Evolutionary conservation across 495 filamentous ascomycete genomes (phyloP).

Genomic region (Immersiella caudata): DNA sequence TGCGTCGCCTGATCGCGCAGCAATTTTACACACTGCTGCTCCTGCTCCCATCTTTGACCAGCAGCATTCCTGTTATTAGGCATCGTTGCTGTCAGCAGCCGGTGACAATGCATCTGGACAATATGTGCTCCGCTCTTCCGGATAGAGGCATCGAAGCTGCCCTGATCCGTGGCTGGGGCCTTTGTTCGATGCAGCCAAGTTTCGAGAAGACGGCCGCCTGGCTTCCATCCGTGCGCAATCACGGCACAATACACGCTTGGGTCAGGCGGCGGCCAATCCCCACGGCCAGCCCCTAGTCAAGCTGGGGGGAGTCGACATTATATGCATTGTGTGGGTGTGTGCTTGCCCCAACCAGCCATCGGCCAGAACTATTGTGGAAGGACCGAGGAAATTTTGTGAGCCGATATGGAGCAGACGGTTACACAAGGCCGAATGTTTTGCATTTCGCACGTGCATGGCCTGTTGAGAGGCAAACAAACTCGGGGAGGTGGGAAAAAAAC

Average conservation of each 20-base stretch:
- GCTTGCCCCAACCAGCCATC: background rate
- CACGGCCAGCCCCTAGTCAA: constrained; percentile 5
- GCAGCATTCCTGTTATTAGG: background rate
- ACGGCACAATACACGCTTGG: background rate
- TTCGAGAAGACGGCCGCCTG: constrained; percentile 31
- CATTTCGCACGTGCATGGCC: constrained; percentile 7
- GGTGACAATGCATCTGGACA: background rate
- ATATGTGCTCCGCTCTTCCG: constrained; percentile 11
- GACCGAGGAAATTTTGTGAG: background rate
- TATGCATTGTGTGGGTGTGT: constrained; percentile 6
- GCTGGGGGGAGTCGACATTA: constrained; percentile 10
- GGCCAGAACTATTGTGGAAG: background rate
- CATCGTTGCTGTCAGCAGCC: background rate
- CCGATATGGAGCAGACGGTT: background rate
- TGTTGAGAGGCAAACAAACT: constrained; percentile 8
- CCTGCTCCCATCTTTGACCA: background rate
- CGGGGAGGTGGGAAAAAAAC: constrained; percentile 2
- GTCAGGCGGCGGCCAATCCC: constrained; percentile 4
- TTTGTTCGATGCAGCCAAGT: constrained; percentile 14
- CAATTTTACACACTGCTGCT: too few relatives aligned
- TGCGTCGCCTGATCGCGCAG: background rate
- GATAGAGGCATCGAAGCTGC: constrained; percentile 28
- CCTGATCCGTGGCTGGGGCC: constrained; percentile 14
- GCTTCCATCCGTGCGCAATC: constrained; percentile 23
- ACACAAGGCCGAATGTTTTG: constrained; percentile 4